Conservation (phyloP, 129 eudicot species). For the Centaurea solstitialis region DNA sequence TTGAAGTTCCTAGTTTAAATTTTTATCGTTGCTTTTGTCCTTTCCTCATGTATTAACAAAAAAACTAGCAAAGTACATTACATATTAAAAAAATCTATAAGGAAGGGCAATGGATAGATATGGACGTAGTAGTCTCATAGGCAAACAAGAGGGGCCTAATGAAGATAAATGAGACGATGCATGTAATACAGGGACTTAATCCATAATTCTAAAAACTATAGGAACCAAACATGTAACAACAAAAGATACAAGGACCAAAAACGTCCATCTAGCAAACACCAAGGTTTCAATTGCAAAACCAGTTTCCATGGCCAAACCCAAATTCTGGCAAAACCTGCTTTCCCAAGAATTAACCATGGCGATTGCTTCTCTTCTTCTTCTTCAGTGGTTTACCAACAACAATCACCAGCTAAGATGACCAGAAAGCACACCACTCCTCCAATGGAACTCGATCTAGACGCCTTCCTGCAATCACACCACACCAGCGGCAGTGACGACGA, state of each 20-base stretch:
- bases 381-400: slow-evolving; percentile 10
- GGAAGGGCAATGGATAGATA: too few species aligned
- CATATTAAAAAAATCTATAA: too few species aligned
- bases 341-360: slow-evolving; percentile 15
- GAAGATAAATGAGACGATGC: too few species aligned
- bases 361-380: slow-evolving; percentile 10
- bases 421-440: slow-evolving; percentile 22
- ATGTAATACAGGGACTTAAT: not conserved
- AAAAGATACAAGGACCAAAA: not conserved
- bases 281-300: not conserved
- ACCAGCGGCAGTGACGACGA: slow-evolving; percentile 39
- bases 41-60: too few species aligned
- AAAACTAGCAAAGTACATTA: too few species aligned
- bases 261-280: not conserved
- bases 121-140: too few species aligned
- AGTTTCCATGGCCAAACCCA: not conserved
- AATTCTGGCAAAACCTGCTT: slow-evolving; percentile 19
- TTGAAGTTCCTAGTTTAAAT: too few species aligned
- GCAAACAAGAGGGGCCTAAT: too few species aligned
- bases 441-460: slow-evolving; percentile 68
- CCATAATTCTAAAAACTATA: not conserved
- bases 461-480: slow-evolving; percentile 47
- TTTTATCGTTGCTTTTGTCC: too few species aligned
- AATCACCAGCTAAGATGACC: slow-evolving; percentile 12
- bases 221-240: not conserved